Base-by-base conservation (phyloP, 2,329 filamentous ascomycete genomes). In the Alternaria infectoria region DNA sequence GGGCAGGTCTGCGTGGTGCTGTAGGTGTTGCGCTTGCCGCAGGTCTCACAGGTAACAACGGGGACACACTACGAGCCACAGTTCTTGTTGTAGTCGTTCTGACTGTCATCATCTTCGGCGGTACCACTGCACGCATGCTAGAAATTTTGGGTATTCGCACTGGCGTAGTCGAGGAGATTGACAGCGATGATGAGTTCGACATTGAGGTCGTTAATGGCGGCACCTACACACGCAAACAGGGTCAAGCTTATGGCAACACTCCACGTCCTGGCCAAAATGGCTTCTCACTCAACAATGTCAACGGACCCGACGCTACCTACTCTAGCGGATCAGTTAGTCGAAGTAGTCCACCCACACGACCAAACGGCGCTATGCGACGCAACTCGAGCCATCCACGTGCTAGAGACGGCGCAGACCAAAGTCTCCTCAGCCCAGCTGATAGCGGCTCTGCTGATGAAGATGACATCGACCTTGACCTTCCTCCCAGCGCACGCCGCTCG, bases 131-230 rank as follows among this genome's bases (percentile, higher is more conserved):
- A 12, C 91, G 95, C 59, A 99, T 99, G 96, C 85, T 99, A 17
- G 96, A 99, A 79, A 99, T 99, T 58, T 83, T 98, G 15, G 92
- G 93, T n/a, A 99, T 99, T 65, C 89, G 93, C 60, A 99, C 95
- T 0, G 96, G 96, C 1, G 95, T 99, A 0, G 92, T 97, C 0
- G 96, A 99, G 73, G 96, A 99, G 78, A 92, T 97, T 47, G 96
- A 99, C 77, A 97, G 93, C 47, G 96, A 99, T 76, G 96, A 99
- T 76, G 96, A 99, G 79, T 99, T 99, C 74, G 96, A 99, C 77
- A 99, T 97, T 65, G 96, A 97, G 79, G 81, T 84, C 12, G 81
- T 85, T 19, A 85, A 85, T 12, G 89, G 91, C 55, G 87, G 87
- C 17, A 89, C 91, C 8, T 96, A 94, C 73, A 90, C 91, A 71